Evolutionary conservation across 768 basidiomycete species (phyloP).

Genomic region (Trametes gibbosa): DNA sequence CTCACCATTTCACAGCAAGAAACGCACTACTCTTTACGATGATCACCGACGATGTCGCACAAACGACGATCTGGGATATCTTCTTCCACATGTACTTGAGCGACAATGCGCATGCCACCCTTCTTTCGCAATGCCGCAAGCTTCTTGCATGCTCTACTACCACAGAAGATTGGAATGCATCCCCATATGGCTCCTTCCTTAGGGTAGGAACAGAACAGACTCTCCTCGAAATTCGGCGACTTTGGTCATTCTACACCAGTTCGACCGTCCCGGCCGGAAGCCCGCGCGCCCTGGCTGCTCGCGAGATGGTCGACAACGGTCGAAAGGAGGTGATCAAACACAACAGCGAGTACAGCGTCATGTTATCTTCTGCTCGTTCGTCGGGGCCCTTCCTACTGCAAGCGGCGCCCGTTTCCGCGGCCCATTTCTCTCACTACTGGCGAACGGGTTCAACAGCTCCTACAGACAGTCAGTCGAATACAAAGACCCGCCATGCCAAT

Average conservation of each 20-base stretch:
- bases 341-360: not conserved
- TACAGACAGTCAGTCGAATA: slow-evolving; percentile 5
- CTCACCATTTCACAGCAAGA: not conserved
- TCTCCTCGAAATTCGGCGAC: slow-evolving; percentile 6
- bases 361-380: slow-evolving; percentile 26
- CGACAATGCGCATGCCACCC: not conserved
- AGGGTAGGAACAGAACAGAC: slow-evolving; percentile 7
- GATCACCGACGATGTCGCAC: slow-evolving; percentile 19
- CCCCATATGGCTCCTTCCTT: slow-evolving; percentile 2
- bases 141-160: not conserved
- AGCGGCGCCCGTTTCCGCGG: not conserved
- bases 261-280: slow-evolving; percentile 12
- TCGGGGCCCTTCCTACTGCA: slow-evolving; percentile 36
- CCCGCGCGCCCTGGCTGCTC: not conserved
- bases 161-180: slow-evolving; percentile 11
- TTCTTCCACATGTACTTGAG: slow-evolving; percentile 19
- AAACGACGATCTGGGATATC: slow-evolving; percentile 8
- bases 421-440: slow-evolving; percentile 36
- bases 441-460: slow-evolving; percentile 39
- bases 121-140: slow-evolving; percentile 8
- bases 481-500: slow-evolving; percentile 33
- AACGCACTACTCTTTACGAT: slow-evolving; percentile 16
- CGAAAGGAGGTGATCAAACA: slow-evolving; percentile 16
- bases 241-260: slow-evolving; percentile 24
- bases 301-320: not conserved